phyloP scores from a whole-genome alignment of 2,329 filamentous ascomycete genomes.

The Fusarium sp. region DNA sequence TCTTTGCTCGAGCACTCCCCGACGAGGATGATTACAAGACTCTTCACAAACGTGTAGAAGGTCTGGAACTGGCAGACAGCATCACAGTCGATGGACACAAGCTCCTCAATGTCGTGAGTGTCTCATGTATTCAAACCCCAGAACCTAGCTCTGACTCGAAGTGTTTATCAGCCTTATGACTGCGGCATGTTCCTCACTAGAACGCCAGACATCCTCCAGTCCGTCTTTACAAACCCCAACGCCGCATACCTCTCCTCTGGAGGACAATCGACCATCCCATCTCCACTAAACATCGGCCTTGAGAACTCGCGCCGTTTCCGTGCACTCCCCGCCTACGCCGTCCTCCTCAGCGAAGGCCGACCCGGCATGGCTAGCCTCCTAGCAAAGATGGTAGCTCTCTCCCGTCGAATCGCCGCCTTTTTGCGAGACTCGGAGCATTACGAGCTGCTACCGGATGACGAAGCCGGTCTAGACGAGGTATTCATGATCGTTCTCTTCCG shows the following conservation, averaged over 20 bases:
- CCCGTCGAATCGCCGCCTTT: constrained; percentile 74
- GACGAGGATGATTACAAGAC: constrained; percentile 65
- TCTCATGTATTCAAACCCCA: neutral
- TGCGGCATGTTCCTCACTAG: constrained; percentile 89
- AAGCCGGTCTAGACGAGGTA: constrained; percentile 62
- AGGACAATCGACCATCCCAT: constrained; percentile 67
- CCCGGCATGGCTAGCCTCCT: constrained; percentile 78
- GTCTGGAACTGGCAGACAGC: constrained; percentile 86
- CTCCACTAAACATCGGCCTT: constrained; percentile 86
- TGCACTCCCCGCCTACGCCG: constrained; percentile 89
- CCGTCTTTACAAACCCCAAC: constrained; percentile 85
- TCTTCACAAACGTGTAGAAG: constrained; percentile 65
- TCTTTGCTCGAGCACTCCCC: constrained; percentile 78
- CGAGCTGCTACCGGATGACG: constrained; percentile 70
- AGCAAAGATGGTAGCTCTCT: constrained; percentile 76
- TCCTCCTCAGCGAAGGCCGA: constrained; percentile 79
- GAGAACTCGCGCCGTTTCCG: constrained; percentile 94
- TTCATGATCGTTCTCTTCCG: constrained; percentile 80
- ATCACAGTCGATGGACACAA: constrained; percentile 92
- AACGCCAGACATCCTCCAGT: constrained; percentile 65
- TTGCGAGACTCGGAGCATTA: constrained; percentile 72
- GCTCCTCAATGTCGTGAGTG: constrained; percentile 83
- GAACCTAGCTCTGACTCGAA: constrained; percentile 13
- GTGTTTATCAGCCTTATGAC: constrained; percentile 77
- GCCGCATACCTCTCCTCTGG: constrained; percentile 78